Percentiles rank a stretch among this genome's conserved stretches.
These are phyloP conservation scores for Epichloe aotearoae DNA, from an alignment of 2,329 filamentous ascomycete species.

Conservation along the genomic window DNA sequence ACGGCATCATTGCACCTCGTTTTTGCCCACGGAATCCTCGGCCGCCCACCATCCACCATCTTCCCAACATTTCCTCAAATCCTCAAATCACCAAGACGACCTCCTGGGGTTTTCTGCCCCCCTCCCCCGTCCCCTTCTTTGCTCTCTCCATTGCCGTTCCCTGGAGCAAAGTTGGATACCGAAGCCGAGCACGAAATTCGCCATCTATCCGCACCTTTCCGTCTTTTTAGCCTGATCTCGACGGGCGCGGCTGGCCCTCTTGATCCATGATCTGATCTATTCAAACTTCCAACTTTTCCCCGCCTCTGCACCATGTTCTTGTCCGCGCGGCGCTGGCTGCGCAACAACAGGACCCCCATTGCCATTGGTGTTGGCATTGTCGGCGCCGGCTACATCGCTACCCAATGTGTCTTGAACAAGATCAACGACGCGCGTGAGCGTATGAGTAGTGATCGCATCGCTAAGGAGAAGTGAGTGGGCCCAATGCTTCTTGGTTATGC, in stretches of 20 bases:
- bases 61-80: neutral
- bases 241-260: neutral
- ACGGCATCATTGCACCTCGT: neutral
- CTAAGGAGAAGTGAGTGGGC: slow-evolving; percentile 78
- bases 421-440: slow-evolving; percentile 88
- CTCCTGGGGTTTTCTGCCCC: neutral
- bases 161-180: neutral
- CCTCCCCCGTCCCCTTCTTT: neutral
- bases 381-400: slow-evolving; percentile 80
- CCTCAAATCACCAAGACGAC: too few relatives aligned
- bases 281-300: neutral
- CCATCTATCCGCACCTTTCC: neutral
- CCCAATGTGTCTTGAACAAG: slow-evolving; percentile 85
- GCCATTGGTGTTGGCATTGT: slow-evolving; percentile 79
- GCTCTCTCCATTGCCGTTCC: neutral
- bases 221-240: neutral
- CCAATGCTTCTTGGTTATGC: neutral
- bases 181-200: neutral
- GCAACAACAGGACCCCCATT: slow-evolving; percentile 80
- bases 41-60: neutral
- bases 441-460: slow-evolving; percentile 90
- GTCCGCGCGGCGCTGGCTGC: slow-evolving; percentile 79
- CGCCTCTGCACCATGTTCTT: slow-evolving; percentile 36
- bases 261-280: slow-evolving; percentile 1
- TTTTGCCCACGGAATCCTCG: neutral